Conservation (phyloP, 306 rosid species). For the Inga laurina region DNA sequence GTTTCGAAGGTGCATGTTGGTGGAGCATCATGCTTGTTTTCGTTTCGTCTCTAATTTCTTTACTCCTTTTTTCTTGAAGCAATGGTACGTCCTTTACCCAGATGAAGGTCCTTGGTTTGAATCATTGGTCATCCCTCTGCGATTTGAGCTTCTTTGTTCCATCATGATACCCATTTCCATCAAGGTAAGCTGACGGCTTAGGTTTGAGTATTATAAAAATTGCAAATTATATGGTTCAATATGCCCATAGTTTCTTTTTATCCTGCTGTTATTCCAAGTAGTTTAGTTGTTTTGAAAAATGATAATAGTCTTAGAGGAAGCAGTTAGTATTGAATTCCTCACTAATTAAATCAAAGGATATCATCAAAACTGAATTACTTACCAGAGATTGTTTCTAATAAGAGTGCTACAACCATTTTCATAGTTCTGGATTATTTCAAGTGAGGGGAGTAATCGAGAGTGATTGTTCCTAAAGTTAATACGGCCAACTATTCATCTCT, state of each 20-base stretch:
- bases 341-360: constrained; percentile 29
- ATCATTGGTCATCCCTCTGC: constrained; percentile 89
- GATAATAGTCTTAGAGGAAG: constrained; percentile 21
- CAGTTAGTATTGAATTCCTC: constrained; percentile 19
- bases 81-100: constrained; percentile 93
- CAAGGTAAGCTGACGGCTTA: constrained; percentile 61
- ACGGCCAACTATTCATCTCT: constrained; percentile 35
- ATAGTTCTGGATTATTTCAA: constrained; percentile 30
- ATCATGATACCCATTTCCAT: constrained; percentile 99
- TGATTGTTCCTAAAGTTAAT: constrained; percentile 29
- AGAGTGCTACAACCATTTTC: constrained; percentile 9
- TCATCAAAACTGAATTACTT: constrained; percentile 23
- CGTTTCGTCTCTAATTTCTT: background rate
- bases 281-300: constrained; percentile 2
- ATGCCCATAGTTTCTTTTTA: constrained; percentile 11
- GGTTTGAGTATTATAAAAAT: constrained; percentile 25
- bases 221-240: constrained; percentile 21
- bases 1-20: constrained; percentile 27
- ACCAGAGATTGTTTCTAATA: background rate
- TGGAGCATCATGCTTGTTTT: constrained; percentile 7
- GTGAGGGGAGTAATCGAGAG: constrained; percentile 11
- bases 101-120: constrained; percentile 95
- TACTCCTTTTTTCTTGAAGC: constrained; percentile 46
- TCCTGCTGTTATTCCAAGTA: constrained; percentile 18
- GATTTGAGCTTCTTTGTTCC: constrained; percentile 97